Conservation (phyloP, 352 stramenopile species). For the Globisporangium emineosum region DNA sequence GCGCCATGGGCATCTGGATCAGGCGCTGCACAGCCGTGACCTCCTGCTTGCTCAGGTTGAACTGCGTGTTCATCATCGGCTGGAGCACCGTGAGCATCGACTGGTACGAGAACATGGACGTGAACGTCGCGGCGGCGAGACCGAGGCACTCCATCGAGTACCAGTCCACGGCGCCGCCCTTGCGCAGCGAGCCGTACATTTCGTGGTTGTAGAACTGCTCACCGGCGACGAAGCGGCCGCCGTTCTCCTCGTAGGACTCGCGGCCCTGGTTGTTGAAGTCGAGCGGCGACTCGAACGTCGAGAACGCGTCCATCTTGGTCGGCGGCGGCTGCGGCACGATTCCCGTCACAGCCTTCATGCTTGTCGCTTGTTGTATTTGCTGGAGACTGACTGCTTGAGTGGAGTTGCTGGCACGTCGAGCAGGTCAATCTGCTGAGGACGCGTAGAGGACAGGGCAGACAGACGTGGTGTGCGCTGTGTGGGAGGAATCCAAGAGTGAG, state of each 20-base stretch:
- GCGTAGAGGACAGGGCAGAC: not conserved
- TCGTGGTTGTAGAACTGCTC: slow-evolving; percentile 66
- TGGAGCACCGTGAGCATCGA: slow-evolving; percentile 44
- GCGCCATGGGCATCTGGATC: slow-evolving; percentile 82
- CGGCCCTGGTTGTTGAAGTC: not conserved
- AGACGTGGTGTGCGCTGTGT: not conserved
- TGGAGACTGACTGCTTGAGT: not conserved
- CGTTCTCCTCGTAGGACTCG: slow-evolving; percentile 27
- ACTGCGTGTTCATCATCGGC: slow-evolving; percentile 54
- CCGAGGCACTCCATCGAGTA: slow-evolving; percentile 62
- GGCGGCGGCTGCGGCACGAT: not conserved
- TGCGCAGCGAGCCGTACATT: slow-evolving; percentile 50
- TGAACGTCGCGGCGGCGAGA: slow-evolving; percentile 58
- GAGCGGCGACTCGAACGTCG: not conserved
- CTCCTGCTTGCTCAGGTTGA: slow-evolving; percentile 39
- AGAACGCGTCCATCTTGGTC: not conserved
- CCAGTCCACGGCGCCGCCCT: slow-evolving; percentile 52
- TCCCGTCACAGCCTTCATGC: not conserved
- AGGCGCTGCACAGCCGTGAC: slow-evolving; percentile 47
- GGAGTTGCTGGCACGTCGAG: not conserved
- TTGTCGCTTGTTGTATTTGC: not conserved
- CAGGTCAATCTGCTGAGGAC: not conserved
- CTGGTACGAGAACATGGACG: slow-evolving; percentile 70
- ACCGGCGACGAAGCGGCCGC: slow-evolving; percentile 52
- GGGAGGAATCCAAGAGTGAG: slow-evolving; percentile 11